Evolutionary conservation across 2,329 filamentous ascomycete genomes (phyloP).

Genomic region (Trichoderma lentiforme): DNA sequence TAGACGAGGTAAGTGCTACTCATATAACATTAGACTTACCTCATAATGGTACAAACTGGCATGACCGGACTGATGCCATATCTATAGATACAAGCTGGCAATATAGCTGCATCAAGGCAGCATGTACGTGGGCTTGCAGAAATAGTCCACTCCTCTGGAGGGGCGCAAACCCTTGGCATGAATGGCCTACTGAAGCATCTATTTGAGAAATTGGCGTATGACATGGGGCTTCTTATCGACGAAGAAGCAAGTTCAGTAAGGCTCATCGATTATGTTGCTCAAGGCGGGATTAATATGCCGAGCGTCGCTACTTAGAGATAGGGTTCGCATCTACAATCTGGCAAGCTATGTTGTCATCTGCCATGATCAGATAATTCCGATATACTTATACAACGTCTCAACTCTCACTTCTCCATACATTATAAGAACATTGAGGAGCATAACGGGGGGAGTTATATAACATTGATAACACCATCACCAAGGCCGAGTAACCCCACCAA

Average conservation of each 20-base stretch:
- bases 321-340: background rate
- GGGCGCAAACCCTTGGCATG: background rate
- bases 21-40: background rate
- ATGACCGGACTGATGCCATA: too few species aligned
- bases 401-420: background rate
- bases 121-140: conserved; percentile 3
- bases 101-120: background rate
- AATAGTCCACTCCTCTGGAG: background rate
- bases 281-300: background rate
- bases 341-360: background rate
- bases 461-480: background rate
- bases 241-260: background rate
- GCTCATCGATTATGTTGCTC: background rate
- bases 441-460: background rate
- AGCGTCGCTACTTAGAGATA: background rate
- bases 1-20: background rate
- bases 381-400: background rate
- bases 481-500: background rate
- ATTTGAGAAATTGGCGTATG: background rate
- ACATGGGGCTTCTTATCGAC: background rate
- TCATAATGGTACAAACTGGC: background rate
- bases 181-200: background rate
- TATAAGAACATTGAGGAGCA: background rate
- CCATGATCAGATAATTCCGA: background rate
- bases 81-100: background rate